Percentiles rank a stretch among this genome's conserved stretches.
Conservation (phyloP, 2,329 filamentous ascomycete genomes). For the Ampelomyces quisqualis region DNA sequence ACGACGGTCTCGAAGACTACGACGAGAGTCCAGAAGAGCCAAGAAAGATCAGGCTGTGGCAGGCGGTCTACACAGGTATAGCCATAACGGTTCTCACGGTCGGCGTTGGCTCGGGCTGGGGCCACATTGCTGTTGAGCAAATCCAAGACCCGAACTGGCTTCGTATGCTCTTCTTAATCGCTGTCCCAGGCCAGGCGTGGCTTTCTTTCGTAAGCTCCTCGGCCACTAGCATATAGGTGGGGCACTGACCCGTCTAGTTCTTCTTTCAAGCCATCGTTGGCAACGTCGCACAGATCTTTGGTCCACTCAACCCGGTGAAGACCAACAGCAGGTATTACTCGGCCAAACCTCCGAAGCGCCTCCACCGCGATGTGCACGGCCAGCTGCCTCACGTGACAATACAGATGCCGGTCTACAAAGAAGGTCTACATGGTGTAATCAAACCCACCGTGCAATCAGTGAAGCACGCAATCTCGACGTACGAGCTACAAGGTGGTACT, state of each 20-base stretch:
- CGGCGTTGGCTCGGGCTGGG: conserved; percentile 60
- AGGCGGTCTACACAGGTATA: conserved; percentile 54
- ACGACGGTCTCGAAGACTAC: conserved; percentile 25
- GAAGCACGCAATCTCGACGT: conserved; percentile 63
- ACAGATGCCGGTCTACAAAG: conserved; percentile 87
- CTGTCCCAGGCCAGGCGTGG: conserved; percentile 59
- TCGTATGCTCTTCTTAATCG: conserved; percentile 57
- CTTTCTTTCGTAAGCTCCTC: conserved; percentile 51
- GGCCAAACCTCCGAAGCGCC: conserved; percentile 52
- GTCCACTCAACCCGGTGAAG: conserved; percentile 70
- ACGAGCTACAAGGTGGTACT: conserved; percentile 60
- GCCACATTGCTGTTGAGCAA: conserved; percentile 57
- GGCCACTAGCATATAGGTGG: not conserved
- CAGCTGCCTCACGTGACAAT: conserved; percentile 70
- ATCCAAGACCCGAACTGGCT: conserved; percentile 55
- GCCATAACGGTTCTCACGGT: conserved; percentile 56
- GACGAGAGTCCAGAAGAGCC: conserved; percentile 35
- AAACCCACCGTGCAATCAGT: conserved; percentile 74
- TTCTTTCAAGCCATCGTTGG: conserved; percentile 33
- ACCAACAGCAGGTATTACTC: conserved; percentile 83
- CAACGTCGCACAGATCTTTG: conserved; percentile 60
- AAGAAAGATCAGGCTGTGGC: conserved; percentile 57
- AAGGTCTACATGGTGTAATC: conserved; percentile 74
- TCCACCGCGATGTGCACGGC: conserved; percentile 56
- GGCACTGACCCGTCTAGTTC: conserved; percentile 23